A percentile compares a stretch with the other conserved stretches of the same genome.
Evolutionary conservation across 164 flowering plant genomes (phyloP).

Genomic region (Kingdonia uniflora): DNA sequence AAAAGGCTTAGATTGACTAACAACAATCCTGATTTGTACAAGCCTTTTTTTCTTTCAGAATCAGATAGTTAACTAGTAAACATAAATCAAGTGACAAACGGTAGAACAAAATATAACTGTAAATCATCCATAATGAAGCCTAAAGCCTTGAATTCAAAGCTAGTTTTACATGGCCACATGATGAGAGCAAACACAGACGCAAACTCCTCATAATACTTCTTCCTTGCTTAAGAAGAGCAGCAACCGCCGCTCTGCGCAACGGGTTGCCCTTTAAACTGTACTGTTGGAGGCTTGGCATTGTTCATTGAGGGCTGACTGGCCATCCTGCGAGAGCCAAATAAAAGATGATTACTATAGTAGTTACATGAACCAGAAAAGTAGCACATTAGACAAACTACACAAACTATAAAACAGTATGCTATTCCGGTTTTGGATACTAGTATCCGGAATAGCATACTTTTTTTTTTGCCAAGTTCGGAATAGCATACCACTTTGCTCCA

Average conservation of each 20-base stretch:
- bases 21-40: constrained; percentile 19
- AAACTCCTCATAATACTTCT: not conserved
- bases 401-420: too few species aligned
- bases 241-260: constrained; percentile 47
- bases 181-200: constrained; percentile 2
- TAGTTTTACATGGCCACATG: constrained; percentile 18
- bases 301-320: constrained; percentile 79
- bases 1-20: constrained; percentile 3
- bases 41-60: constrained; percentile 9
- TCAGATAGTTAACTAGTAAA: constrained; percentile 5
- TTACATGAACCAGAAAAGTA: too few species aligned
- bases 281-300: constrained; percentile 66
- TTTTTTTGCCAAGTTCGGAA: too few species aligned
- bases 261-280: constrained; percentile 77
- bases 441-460: too few species aligned
- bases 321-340: constrained; percentile 38
- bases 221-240: constrained; percentile 20
- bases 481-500: too few species aligned
- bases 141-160: not conserved
- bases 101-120: not conserved
- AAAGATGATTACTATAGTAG: not conserved
- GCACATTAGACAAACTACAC: too few species aligned
- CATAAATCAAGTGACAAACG: not conserved
- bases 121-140: not conserved
- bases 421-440: too few species aligned